These are phyloP conservation scores for Raffaelea arxii DNA, from an alignment of 2,329 filamentous ascomycete genomes.

Conservation along the genomic window DNA sequence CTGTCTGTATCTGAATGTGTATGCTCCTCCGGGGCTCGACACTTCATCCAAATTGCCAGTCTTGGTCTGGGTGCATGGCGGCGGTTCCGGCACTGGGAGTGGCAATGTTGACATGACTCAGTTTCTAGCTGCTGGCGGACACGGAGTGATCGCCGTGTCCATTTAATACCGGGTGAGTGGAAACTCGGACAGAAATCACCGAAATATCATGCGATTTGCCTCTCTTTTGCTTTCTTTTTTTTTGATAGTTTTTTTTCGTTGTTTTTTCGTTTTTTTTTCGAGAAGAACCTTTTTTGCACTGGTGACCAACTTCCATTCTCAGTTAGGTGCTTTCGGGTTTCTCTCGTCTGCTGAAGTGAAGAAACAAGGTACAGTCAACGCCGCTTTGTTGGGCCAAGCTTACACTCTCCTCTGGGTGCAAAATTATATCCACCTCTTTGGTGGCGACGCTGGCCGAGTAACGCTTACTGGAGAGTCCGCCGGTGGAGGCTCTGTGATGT, in stretches of 20 bases:
- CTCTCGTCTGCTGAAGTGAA: constrained; percentile 11
- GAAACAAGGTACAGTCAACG: constrained; percentile 29
- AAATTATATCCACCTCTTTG: constrained; percentile 40
- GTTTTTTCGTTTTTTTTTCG: too few species aligned
- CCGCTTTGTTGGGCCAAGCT: constrained; percentile 42
- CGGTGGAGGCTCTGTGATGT: constrained; percentile 39
- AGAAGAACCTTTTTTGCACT: background rate
- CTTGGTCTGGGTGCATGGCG: constrained; percentile 38
- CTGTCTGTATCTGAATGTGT: constrained; percentile 38
- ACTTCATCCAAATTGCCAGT: constrained; percentile 33
- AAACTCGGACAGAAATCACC: too few species aligned
- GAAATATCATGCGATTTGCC: too few species aligned
- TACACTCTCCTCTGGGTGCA: constrained; percentile 44
- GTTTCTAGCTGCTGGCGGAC: constrained; percentile 16
- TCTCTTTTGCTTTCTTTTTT: too few species aligned
- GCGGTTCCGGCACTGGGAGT: constrained; percentile 18
- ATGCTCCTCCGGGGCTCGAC: constrained; percentile 19
- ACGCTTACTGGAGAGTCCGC: constrained; percentile 47
- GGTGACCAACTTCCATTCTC: background rate
- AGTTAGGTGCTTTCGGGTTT: constrained; percentile 13
- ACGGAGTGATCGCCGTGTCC: constrained; percentile 16
- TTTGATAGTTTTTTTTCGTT: too few species aligned
- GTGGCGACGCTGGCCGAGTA: constrained; percentile 40
- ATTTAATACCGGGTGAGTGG: constrained; percentile 17
- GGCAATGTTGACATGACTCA: constrained; percentile 12